phyloP scores from a whole-genome alignment of 768 basidiomycete species.

The Auricularia sp. region DNA sequence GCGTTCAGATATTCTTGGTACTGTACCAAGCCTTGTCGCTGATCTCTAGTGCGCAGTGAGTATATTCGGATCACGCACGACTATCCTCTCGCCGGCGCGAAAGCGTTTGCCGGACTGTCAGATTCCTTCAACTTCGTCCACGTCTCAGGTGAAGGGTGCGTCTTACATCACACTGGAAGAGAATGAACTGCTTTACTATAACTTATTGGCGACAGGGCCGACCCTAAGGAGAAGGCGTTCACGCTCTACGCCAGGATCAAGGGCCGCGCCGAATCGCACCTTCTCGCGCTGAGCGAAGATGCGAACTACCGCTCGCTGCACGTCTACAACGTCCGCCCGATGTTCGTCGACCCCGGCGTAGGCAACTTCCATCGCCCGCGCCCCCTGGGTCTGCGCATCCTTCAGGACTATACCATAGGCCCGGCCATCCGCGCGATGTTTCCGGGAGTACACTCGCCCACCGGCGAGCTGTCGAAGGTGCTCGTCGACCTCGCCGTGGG shows the following conservation, averaged over 20 bases:
- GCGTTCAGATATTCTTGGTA: neutral
- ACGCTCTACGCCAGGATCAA: slow-evolving; percentile 17
- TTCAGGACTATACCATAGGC: neutral
- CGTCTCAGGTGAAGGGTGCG: slow-evolving; percentile 19
- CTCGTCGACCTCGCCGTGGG: slow-evolving; percentile 15
- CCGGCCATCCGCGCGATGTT: neutral
- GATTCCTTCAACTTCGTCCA: slow-evolving; percentile 19
- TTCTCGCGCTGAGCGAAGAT: slow-evolving; percentile 10
- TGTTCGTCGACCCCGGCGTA: slow-evolving; percentile 5
- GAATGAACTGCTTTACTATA: neutral
- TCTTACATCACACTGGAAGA: neutral
- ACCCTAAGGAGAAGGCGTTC: slow-evolving; percentile 15
- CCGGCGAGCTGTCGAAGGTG: slow-evolving; percentile 14
- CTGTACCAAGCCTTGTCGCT: neutral
- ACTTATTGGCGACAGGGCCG: slow-evolving; percentile 10
- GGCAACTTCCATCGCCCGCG: neutral
- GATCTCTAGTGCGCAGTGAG: slow-evolving; percentile 7
- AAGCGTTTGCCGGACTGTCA: slow-evolving; percentile 10
- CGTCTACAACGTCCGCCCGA: slow-evolving; percentile 17
- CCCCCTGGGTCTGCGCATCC: neutral
- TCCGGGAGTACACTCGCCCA: slow-evolving; percentile 7
- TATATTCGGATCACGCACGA: slow-evolving; percentile 20
- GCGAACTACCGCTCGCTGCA: slow-evolving; percentile 7
- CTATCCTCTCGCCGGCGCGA: slow-evolving; percentile 19
- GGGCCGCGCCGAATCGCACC: slow-evolving; percentile 16